Conservation (phyloP, 2,329 filamentous ascomycete genomes). For the Colletotrichum sp. region DNA sequence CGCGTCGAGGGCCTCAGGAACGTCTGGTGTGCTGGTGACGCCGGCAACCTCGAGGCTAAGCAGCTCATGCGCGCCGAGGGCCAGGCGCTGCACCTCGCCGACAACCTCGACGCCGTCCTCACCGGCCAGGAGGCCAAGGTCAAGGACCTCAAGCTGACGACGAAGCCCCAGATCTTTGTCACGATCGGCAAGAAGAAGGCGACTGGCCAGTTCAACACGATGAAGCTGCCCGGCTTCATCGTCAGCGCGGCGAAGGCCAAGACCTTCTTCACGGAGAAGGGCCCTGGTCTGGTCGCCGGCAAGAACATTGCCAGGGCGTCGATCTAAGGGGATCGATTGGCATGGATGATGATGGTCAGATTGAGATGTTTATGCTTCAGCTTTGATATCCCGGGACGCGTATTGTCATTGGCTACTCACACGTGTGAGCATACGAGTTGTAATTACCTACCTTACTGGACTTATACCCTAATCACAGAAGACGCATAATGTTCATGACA, state of each 20-base stretch:
- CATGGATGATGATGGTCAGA: not conserved
- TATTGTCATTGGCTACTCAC: not conserved
- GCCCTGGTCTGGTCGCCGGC: constrained; percentile 8
- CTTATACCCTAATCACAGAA: constrained; percentile 5
- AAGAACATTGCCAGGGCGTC: constrained; percentile 21
- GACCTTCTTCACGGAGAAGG: constrained; percentile 22
- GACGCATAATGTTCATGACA: not conserved
- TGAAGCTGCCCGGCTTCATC: constrained; percentile 21
- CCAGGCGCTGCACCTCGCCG: constrained; percentile 39
- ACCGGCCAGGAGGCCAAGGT: constrained; percentile 12
- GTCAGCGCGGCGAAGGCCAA: constrained; percentile 22
- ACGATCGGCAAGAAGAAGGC: constrained; percentile 21
- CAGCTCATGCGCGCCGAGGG: constrained; percentile 30
- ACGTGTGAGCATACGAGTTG: not conserved
- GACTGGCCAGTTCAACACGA: constrained; percentile 19
- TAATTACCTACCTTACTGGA: not conserved
- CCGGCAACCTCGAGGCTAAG: constrained; percentile 26
- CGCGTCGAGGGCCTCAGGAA: constrained; percentile 24
- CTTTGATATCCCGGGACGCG: constrained; percentile 15
- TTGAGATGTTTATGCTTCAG: not conserved
- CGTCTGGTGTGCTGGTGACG: constrained; percentile 33
- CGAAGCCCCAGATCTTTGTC: constrained; percentile 19
- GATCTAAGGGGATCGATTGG: not conserved
- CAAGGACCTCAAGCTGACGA: constrained; percentile 19
- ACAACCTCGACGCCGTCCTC: constrained; percentile 34